Base-by-base conservation (phyloP, 257 asterid genomes). In the Nicotiana tabacum region DNA sequence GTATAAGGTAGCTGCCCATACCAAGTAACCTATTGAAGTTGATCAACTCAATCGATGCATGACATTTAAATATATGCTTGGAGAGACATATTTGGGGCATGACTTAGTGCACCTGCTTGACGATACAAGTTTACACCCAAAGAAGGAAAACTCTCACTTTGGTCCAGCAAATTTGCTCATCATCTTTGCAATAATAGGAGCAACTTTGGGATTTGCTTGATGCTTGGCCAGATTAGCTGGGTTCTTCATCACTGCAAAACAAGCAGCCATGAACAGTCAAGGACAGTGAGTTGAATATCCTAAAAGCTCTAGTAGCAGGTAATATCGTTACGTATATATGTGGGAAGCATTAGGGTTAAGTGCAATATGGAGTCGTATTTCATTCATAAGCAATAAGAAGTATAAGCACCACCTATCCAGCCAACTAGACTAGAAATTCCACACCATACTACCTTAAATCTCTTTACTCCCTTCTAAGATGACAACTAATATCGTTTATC, bases 161-260 rank as follows among this genome's bases (percentile, higher is more conserved):
- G 88, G 85, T 64, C 96, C 96, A 37, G 83, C 97, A 85, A 96
- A 93, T 86, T 92, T 90, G 51, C 92, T 51, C 99, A 94, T 94
- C 98, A 94, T 92, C 68, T 96, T 94, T 0, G 93, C 87, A 74
- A 94, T 93, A 15, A 94, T 89, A 6, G 98, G 98, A 81, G 99
- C 97, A 84, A 96, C 94, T 90, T 94, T 94, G 18, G 98, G 99
- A 68, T 96, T 96, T 9, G 90, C 88, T 83, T 94, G 98, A 89
- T 96, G 97, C 88, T 96, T 91, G 81, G 95, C 96, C 86, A 96
- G 83, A 89, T 93, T 96, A 29, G 98, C 94, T 60, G 98, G 98
- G 87, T 94, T 93, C 88, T 93, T 94, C 99, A 96, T 96, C 60
- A 96, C 98, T 96, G 92, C 89, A 86, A 30, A 82, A 81, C n/a